Percentiles rank a stretch among this genome's conserved stretches.
Conservation (phyloP, 768 basidiomycete species). For the Coprinellus aureogranulatus region DNA sequence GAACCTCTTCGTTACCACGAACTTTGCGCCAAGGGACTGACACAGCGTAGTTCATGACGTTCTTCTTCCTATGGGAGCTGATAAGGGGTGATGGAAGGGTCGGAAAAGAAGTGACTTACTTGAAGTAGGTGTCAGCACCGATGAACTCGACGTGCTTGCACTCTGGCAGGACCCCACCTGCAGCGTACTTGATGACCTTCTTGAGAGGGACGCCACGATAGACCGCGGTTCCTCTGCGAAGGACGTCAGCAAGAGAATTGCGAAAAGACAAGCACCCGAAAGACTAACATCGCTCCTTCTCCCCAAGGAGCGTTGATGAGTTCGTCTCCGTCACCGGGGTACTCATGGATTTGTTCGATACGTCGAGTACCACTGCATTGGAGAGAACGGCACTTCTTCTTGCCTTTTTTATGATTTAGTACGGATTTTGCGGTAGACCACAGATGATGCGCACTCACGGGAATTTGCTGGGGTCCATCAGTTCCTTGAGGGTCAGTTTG, state of each 20-base stretch:
- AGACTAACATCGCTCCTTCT: conserved; percentile 48
- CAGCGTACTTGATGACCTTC: conserved; percentile 51
- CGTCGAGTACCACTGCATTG: conserved; percentile 56
- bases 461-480: conserved; percentile 45
- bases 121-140: conserved; percentile 58
- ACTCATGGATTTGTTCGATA: conserved; percentile 49
- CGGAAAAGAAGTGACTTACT: conserved; percentile 26
- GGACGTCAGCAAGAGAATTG: not conserved
- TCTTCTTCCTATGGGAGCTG: conserved; percentile 29
- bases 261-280: not conserved
- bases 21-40: conserved; percentile 51
- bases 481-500: conserved; percentile 44
- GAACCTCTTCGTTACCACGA: conserved; percentile 43
- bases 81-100: not conserved
- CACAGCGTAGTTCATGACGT: conserved; percentile 41
- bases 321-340: conserved; percentile 55
- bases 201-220: conserved; percentile 53
- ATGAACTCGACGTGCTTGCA: conserved; percentile 54
- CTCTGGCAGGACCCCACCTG: conserved; percentile 47
- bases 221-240: conserved; percentile 45
- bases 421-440: not conserved
- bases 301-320: conserved; percentile 52
- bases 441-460: conserved; percentile 32
- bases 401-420: conserved; percentile 31
- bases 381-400: conserved; percentile 47